Evolutionary conservation across 129 eudicot genomes (phyloP).

Genomic region (Chrysanthemum lavandulifolium): DNA sequence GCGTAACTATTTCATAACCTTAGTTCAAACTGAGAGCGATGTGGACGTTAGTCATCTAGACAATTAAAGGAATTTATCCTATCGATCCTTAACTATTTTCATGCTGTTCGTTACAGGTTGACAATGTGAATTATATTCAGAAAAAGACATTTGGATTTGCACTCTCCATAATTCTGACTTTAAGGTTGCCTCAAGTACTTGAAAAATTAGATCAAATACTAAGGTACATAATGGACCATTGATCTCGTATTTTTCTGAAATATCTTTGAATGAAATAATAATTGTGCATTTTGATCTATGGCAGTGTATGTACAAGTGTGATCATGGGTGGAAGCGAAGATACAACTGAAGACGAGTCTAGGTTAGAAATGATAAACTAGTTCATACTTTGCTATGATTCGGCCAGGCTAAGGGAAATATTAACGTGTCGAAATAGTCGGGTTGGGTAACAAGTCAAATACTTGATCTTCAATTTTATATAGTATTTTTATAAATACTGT

Average conservation of each 20-base stretch:
- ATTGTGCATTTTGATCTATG: constrained; percentile 16
- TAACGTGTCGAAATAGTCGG: neutral
- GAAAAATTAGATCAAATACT: constrained; percentile 91
- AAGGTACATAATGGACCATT: constrained; percentile 44
- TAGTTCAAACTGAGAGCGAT: neutral
- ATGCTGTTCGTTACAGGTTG: constrained; percentile 53
- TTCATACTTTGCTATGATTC: neutral
- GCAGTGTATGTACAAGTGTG: constrained; percentile 88
- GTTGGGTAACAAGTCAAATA: neutral
- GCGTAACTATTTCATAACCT: neutral
- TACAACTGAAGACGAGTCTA: constrained; percentile 87
- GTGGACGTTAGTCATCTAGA: neutral
- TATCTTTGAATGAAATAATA: constrained; percentile 5
- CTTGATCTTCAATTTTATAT: neutral
- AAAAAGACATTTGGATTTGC: constrained; percentile 75
- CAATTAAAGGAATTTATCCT: neutral
- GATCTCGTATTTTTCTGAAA: constrained; percentile 6
- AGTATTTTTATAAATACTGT: neutral
- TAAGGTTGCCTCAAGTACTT: constrained; percentile 88
- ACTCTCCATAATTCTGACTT: constrained; percentile 72
- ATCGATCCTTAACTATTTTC: constrained; percentile 11
- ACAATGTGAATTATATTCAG: constrained; percentile 73
- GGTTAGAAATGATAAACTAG: constrained; percentile 40
- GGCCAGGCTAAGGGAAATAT: neutral
- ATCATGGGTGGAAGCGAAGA: constrained; percentile 86